Percentiles rank a stretch among this genome's conserved stretches.
Conservation (phyloP, 441 rosid species). For the Populus hybrid region DNA sequence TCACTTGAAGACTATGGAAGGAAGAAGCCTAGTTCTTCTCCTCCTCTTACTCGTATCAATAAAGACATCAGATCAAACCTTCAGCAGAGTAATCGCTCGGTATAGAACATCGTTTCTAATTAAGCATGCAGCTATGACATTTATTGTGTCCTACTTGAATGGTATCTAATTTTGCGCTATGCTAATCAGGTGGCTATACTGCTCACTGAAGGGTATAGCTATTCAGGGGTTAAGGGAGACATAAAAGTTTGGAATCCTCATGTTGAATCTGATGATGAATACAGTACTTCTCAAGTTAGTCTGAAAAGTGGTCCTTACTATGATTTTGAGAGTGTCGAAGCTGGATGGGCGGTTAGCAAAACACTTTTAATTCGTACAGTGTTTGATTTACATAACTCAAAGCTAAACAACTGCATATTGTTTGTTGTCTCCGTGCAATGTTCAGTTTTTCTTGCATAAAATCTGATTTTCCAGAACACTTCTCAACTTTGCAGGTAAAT, state of each 20-base stretch:
- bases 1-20: constrained; percentile 30
- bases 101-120: background rate
- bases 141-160: background rate
- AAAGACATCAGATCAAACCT: constrained; percentile 7
- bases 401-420: background rate
- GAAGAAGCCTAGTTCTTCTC: constrained; percentile 23
- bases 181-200: constrained; percentile 46
- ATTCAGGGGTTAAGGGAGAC: constrained; percentile 57
- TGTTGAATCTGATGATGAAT: constrained; percentile 55
- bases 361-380: background rate
- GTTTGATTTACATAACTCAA: background rate
- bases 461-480: background rate
- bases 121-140: background rate
- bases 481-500: constrained; percentile 48
- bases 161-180: background rate
- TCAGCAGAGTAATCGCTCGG: constrained; percentile 25
- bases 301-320: constrained; percentile 44
- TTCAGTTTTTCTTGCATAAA: background rate
- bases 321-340: constrained; percentile 51
- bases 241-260: constrained; percentile 63
- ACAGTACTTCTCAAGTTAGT: constrained; percentile 43
- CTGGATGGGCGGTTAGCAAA: constrained; percentile 64
- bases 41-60: constrained; percentile 8
- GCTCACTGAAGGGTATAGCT: constrained; percentile 47
- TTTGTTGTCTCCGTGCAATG: too few relatives aligned